These are phyloP conservation scores for Silene noctiflora DNA, from an alignment of 179 eudicot genomes.

Conservation along the genomic window DNA sequence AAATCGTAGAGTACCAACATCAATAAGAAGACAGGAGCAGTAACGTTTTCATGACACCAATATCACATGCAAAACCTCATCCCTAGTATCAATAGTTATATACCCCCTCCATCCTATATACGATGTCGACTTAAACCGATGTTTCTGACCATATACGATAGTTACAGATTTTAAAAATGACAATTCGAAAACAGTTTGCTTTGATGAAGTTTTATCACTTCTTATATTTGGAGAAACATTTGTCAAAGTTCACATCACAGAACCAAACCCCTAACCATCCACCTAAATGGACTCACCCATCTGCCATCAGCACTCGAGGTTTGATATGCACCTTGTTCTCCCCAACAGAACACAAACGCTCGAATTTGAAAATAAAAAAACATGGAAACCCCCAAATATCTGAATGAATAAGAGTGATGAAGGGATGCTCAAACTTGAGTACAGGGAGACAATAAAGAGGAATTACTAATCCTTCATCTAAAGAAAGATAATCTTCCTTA, in stretches of 20 bases:
- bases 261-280: neutral
- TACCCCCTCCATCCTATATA: neutral
- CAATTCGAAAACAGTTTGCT: neutral
- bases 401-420: neutral
- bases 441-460: neutral
- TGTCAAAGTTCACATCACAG: neutral
- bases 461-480: no score
- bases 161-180: neutral
- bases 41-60: neutral
- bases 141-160: neutral
- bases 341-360: neutral
- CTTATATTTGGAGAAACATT: neutral
- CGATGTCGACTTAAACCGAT: neutral
- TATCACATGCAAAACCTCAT: neutral
- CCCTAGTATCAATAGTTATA: neutral
- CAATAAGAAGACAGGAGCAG: neutral
- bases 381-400: neutral
- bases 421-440: neutral
- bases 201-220: neutral
- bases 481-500: neutral
- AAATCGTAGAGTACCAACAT: neutral
- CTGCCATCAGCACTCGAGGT: conserved; percentile 1
- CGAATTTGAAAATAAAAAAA: no score
- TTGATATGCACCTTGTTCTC: neutral
- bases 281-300: neutral